These are phyloP conservation scores for Calonectria pteridis DNA, from an alignment of 2,329 filamentous ascomycete species.

Conservation along the genomic window DNA sequence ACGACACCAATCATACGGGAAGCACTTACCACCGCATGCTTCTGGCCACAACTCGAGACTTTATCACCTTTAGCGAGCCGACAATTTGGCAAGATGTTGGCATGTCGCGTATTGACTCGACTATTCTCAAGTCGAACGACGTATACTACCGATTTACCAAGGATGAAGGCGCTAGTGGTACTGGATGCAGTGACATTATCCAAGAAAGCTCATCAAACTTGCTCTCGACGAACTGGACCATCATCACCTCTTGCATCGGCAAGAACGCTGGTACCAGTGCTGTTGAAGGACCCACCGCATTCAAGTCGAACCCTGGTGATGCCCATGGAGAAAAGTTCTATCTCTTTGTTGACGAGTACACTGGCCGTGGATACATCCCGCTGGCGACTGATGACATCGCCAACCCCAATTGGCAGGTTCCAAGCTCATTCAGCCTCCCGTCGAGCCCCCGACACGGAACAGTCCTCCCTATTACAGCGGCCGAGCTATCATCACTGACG, in stretches of 20 bases:
- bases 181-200: constrained; percentile 67
- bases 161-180: constrained; percentile 62
- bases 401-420: constrained; percentile 62
- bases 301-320: constrained; percentile 63
- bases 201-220: constrained; percentile 61
- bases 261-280: constrained; percentile 59
- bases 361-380: constrained; percentile 64
- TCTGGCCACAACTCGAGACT: constrained; percentile 63
- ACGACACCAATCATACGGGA: constrained; percentile 56
- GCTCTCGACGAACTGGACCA: constrained; percentile 57
- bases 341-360: constrained; percentile 68
- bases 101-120: constrained; percentile 67
- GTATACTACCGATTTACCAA: constrained; percentile 67
- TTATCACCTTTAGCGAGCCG: constrained; percentile 60
- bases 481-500: constrained; percentile 29
- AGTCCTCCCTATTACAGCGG: constrained; percentile 63
- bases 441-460: constrained; percentile 66
- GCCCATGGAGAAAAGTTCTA: constrained; percentile 66
- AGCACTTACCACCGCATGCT: constrained; percentile 65
- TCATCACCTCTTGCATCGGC: constrained; percentile 62
- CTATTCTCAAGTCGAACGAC: constrained; percentile 57
- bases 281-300: constrained; percentile 65
- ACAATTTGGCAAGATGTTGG: constrained; percentile 72
- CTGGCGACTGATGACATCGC: constrained; percentile 63
- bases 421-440: constrained; percentile 59